These are phyloP conservation scores for Asterochloris sp. DNA, from an alignment of 139 green algal species.

Conservation along the genomic window DNA sequence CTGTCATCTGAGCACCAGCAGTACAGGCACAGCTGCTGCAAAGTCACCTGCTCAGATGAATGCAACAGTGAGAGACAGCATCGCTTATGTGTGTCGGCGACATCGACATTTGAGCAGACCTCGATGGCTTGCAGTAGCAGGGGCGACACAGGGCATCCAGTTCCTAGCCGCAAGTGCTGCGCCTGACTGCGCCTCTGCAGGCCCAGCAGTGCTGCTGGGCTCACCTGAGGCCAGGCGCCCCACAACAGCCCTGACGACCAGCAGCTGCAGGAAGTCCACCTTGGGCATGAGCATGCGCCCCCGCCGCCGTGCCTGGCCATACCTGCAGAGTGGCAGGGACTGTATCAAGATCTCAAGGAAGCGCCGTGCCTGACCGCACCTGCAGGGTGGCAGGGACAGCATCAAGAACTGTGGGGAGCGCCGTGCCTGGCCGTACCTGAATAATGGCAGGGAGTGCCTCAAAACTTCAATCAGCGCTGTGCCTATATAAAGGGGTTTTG, in stretches of 20 bases:
- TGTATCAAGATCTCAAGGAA: not conserved
- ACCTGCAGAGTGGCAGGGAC: slow-evolving; percentile 15
- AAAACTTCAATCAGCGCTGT: not conserved
- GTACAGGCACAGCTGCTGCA: too few relatives aligned
- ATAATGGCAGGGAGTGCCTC: not conserved
- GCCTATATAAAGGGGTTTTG: too few relatives aligned
- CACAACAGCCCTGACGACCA: slow-evolving; percentile 28
- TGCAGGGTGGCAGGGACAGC: not conserved
- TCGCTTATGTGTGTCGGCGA: too few relatives aligned
- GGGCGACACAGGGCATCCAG: too few relatives aligned
- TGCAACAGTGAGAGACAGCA: too few relatives aligned
- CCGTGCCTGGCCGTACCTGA: slow-evolving; percentile 32
- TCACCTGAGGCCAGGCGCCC: slow-evolving; percentile 4
- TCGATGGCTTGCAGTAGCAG: too few relatives aligned
- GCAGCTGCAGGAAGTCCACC: slow-evolving; percentile 46
- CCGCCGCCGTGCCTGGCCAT: slow-evolving; percentile 23
- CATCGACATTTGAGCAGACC: too few relatives aligned
- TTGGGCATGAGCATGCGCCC: slow-evolving; percentile 43
- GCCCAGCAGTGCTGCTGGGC: not conserved
- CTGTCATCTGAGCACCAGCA: too few relatives aligned
- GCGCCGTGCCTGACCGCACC: too few relatives aligned
- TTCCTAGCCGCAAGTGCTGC: not conserved
- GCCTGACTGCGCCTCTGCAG: not conserved
- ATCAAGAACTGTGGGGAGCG: not conserved
- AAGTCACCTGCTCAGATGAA: too few relatives aligned